Base-by-base conservation (phyloP, 2,329 filamentous ascomycete genomes). In the Colletotrichum liriopes region DNA sequence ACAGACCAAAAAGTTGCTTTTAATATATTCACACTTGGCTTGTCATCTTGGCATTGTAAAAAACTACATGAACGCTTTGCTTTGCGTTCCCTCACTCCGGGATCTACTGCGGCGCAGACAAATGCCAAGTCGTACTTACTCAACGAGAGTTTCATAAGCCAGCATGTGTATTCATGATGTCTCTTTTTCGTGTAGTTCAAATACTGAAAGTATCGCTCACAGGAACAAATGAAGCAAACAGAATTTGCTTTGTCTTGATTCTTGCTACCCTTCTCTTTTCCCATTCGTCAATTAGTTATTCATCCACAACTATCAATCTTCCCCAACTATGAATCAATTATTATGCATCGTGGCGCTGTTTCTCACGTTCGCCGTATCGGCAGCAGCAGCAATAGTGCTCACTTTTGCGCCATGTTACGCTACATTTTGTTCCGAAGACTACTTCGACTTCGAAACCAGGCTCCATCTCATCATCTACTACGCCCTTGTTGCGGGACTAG, bases 391-490 rank as follows among this genome's bases (percentile, higher is more conserved):
- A 1, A 65, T 52, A 11, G 62, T 29, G 9, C 72, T 75, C 11
- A 75, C 74, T 20, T 75, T 70, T 29, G 52, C 52, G 0, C 74
- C 69, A 2, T 75, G 74, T 23, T 75, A 75, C 45, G 32, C 72
- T 1, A 70, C 72, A 0, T 59, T 75, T 20, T 75, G 74, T 51
- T 65, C 72, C 4, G 74, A 75, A 26, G 61, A 65, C 1, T 74
- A 64, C 20, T 51, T 75, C 12, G 47, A 66, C 5, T 71, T 70
- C 35, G 66, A 74, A 18, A 74, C 72, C 2, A 62, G 72, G 0
- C 16, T 75, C 4, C 72, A 75, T 43, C 18, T 75, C 1, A 35
- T 65, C 8, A 71, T 67, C 3, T 75, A 67, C 52, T 74, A 65
- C n/a, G 67, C 56, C 7, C 49, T 75, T 7, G 63, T 75, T 32